phyloP scores from a whole-genome alignment of 257 asterid genomes.

The Paulownia fortunei region DNA sequence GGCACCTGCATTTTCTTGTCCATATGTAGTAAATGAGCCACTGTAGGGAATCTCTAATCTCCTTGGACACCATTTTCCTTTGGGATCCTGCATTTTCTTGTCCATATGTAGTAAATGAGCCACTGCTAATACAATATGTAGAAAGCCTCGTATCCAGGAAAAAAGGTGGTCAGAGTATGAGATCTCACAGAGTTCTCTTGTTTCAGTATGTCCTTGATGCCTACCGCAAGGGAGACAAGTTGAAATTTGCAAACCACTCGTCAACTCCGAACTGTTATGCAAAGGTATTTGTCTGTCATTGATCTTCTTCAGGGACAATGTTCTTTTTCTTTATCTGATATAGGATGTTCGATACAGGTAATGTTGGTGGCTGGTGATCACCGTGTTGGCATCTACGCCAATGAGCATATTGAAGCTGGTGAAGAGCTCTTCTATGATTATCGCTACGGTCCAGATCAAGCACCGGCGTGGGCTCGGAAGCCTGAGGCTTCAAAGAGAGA shows the following conservation, averaged over 20 bases:
- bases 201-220: constrained; percentile 96
- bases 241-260: constrained; percentile 97
- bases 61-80: too few relatives aligned
- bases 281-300: constrained; percentile 59
- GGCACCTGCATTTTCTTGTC: too few relatives aligned
- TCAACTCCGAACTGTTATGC: constrained; percentile 92
- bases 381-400: constrained; percentile 97
- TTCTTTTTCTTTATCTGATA: constrained; percentile 12
- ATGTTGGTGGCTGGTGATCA: constrained; percentile 97
- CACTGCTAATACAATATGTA: too few relatives aligned
- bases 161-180: neutral
- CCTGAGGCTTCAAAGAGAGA: constrained; percentile 73
- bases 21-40: neutral
- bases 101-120: neutral
- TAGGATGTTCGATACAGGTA: constrained; percentile 49
- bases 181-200: constrained; percentile 20
- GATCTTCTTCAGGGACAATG: neutral
- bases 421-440: constrained; percentile 94
- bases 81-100: too few relatives aligned
- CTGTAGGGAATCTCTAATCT: too few relatives aligned
- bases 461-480: constrained; percentile 91
- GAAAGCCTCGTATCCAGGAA: too few relatives aligned
- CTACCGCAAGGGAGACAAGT: constrained; percentile 92
- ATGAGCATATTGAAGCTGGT: constrained; percentile 79
- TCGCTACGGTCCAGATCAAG: constrained; percentile 91